Evolutionary conservation across 495 filamentous ascomycete genomes (phyloP).

Genomic region (Wilcoxina mikolae): DNA sequence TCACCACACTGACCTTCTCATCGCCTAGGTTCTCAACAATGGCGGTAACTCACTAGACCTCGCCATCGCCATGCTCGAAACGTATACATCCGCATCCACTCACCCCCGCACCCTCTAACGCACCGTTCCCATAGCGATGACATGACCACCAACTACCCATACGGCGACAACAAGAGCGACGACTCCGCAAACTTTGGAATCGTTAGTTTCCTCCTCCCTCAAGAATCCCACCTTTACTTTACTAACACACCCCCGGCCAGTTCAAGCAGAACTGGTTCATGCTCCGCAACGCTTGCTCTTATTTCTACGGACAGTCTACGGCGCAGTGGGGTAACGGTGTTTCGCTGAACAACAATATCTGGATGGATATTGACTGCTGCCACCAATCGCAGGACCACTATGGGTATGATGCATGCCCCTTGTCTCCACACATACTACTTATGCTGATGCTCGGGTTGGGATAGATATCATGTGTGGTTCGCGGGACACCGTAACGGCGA

Average conservation of each 20-base stretch:
- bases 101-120: neutral
- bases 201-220: slow-evolving; percentile 22
- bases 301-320: slow-evolving; percentile 15
- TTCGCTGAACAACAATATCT: slow-evolving; percentile 14
- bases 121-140: slow-evolving; percentile 11
- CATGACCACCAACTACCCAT: slow-evolving; percentile 33
- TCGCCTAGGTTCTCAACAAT: slow-evolving; percentile 21
- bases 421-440: too few relatives aligned
- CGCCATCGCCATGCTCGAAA: slow-evolving; percentile 36
- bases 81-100: slow-evolving; percentile 1
- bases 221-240: slow-evolving; percentile 16
- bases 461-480: slow-evolving; percentile 16
- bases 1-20: too few relatives aligned
- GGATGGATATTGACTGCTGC: slow-evolving; percentile 14
- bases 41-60: slow-evolving; percentile 33
- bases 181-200: slow-evolving; percentile 30
- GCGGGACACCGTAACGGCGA: slow-evolving; percentile 22
- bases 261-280: slow-evolving; percentile 32
- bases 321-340: slow-evolving; percentile 21
- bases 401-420: slow-evolving; percentile 3
- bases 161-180: slow-evolving; percentile 15
- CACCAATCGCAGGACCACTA: slow-evolving; percentile 21
- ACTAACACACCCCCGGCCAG: neutral
- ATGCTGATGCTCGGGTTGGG: neutral
- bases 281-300: slow-evolving; percentile 18